Conservation (phyloP, 2,329 filamentous ascomycete genomes). For the Clonostachys sp. region DNA sequence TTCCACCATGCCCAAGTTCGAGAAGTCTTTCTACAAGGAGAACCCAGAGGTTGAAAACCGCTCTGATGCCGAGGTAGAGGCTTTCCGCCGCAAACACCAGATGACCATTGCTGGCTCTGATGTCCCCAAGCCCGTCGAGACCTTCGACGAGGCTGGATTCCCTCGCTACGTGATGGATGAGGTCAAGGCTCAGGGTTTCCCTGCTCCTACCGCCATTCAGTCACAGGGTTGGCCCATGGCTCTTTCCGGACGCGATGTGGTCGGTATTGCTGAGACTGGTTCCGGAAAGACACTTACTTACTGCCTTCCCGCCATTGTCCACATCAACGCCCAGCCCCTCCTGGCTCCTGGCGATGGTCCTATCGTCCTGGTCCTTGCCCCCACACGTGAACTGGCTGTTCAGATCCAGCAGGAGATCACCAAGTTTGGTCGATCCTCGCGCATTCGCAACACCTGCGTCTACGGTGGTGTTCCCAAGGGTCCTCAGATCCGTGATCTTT, state of each 20-base stretch:
- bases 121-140: constrained; percentile 91
- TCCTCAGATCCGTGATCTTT: constrained; percentile 90
- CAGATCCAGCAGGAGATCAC: constrained; percentile 98
- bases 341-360: constrained; percentile 92
- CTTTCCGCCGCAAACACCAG: constrained; percentile 79
- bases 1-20: constrained; percentile 82
- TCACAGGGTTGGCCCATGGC: constrained; percentile 99
- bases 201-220: constrained; percentile 90
- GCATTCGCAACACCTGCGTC: constrained; percentile 97
- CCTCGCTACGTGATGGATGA: constrained; percentile 96
- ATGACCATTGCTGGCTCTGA: constrained; percentile 78
- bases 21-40: constrained; percentile 99
- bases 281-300: constrained; percentile 99
- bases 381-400: constrained; percentile 94
- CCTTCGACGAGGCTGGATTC: constrained; percentile 96
- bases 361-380: constrained; percentile 92
- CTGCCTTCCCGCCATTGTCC: constrained; percentile 95
- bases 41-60: constrained; percentile 72
- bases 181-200: constrained; percentile 96
- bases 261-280: constrained; percentile 98
- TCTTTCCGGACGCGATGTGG: constrained; percentile 93
- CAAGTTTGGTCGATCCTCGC: constrained; percentile 97
- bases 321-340: constrained; percentile 98
- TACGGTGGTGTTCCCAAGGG: constrained; percentile 99
- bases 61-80: constrained; percentile 74